phyloP scores from a whole-genome alignment of 1,284 basidiomycete genomes.

The Pseudozyma thailandica region DNA sequence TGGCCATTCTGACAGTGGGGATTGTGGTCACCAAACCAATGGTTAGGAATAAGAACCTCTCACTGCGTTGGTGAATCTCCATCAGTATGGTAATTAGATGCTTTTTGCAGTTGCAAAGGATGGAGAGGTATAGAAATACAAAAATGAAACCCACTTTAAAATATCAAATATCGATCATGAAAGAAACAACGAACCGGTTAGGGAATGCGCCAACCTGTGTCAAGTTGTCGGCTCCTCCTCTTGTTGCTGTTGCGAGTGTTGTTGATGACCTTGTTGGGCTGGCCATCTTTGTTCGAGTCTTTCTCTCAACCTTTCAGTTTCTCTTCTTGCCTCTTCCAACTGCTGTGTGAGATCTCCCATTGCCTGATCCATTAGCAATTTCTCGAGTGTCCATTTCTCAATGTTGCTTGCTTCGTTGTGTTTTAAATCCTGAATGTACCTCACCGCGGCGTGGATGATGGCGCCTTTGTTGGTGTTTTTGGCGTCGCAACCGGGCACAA shows the following conservation, averaged over 20 bases:
- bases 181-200: too few species aligned
- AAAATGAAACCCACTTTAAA: background rate
- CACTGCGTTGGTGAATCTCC: constrained; percentile 22
- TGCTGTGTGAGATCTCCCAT: constrained; percentile 64
- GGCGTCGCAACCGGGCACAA: constrained; percentile 82
- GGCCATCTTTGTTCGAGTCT: constrained; percentile 33
- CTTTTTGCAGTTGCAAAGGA: background rate
- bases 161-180: too few species aligned
- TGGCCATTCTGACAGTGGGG: constrained; percentile 77
- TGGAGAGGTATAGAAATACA: background rate
- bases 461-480: constrained; percentile 83
- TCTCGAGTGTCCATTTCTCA: constrained; percentile 89
- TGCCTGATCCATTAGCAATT: constrained; percentile 86
- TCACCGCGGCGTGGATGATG: constrained; percentile 82
- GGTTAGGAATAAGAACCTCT: constrained; percentile 40
- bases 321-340: constrained; percentile 51
- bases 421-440: constrained; percentile 88
- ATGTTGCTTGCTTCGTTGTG: constrained; percentile 89
- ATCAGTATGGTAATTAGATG: background rate
- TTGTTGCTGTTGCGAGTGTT: background rate
- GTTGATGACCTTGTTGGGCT: background rate
- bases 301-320: constrained; percentile 56
- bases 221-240: background rate
- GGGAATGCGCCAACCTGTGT: too few species aligned
- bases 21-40: constrained; percentile 75